Evolutionary conservation across 2,329 filamentous ascomycete species (phyloP).

Genomic region (Aspergillus sp.): DNA sequence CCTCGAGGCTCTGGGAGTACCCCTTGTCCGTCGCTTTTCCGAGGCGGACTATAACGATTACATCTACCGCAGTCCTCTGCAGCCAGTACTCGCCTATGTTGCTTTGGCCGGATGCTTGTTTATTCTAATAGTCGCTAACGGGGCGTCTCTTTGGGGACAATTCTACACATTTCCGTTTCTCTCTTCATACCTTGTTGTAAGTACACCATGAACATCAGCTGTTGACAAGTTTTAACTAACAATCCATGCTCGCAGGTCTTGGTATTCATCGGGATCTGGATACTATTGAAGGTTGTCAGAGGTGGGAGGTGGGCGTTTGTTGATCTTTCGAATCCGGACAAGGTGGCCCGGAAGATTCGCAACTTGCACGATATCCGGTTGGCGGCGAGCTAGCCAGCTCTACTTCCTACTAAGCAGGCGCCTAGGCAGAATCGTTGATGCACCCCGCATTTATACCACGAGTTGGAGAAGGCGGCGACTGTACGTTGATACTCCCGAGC

Average conservation of each 20-base stretch:
- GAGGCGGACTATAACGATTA: background rate
- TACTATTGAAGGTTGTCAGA: background rate
- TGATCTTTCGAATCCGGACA: background rate
- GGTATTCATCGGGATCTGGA: background rate
- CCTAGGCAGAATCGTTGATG: too few relatives aligned
- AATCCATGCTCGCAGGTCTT: background rate
- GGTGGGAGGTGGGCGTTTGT: background rate
- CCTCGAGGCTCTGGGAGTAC: background rate
- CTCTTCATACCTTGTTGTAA: background rate
- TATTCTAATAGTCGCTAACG: background rate
- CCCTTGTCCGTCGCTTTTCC: background rate
- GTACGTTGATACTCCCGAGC: too few relatives aligned
- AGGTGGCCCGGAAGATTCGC: background rate
- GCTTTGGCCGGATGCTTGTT: background rate
- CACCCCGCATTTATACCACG: too few relatives aligned
- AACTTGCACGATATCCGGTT: background rate
- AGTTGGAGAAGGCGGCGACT: too few relatives aligned
- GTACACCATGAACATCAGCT: background rate
- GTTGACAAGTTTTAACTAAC: background rate
- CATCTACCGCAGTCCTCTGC: background rate
- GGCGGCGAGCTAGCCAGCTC: background rate
- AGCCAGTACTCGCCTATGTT: background rate
- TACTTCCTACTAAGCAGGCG: background rate
- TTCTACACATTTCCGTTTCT: conserved; percentile 1
- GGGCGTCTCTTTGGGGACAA: background rate